These are phyloP conservation scores for Ganoderma leucocontextum DNA, from an alignment of 1,284 basidiomycete species.

Conservation along the genomic window DNA sequence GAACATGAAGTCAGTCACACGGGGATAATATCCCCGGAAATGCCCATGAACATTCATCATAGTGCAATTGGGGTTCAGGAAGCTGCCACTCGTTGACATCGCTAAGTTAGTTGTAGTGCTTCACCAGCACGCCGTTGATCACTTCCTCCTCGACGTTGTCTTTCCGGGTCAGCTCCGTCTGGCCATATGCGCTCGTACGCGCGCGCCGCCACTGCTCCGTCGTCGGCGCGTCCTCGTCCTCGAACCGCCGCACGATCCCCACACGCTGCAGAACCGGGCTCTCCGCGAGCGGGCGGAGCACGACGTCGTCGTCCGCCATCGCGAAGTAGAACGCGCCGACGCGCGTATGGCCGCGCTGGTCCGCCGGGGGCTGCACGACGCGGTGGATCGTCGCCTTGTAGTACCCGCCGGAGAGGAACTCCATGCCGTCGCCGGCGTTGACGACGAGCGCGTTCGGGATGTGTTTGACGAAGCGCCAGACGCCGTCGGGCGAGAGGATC, in stretches of 20 bases:
- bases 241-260: constrained; percentile 41
- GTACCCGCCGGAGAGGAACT: constrained; percentile 53
- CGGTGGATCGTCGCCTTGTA: constrained; percentile 53
- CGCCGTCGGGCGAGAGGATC: constrained; percentile 41
- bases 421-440: constrained; percentile 53
- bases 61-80: not conserved
- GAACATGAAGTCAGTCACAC: too few relatives aligned
- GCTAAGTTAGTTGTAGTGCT: constrained; percentile 53
- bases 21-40: too few relatives aligned
- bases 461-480: constrained; percentile 68
- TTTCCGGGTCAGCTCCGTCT: constrained; percentile 44
- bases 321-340: constrained; percentile 55
- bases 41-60: not conserved
- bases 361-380: constrained; percentile 57
- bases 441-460: constrained; percentile 66
- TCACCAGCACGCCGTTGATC: constrained; percentile 52
- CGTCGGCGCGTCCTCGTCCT: constrained; percentile 43
- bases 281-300: constrained; percentile 38
- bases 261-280: constrained; percentile 43
- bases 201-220: constrained; percentile 51
- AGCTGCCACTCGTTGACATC: not conserved
- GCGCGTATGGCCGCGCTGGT: constrained; percentile 53
- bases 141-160: constrained; percentile 52
- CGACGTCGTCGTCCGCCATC: constrained; percentile 43
- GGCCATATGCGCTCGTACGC: constrained; percentile 48